Conservation (phyloP, 139 green algal genomes). For the Chlorella sorokiniana region DNA sequence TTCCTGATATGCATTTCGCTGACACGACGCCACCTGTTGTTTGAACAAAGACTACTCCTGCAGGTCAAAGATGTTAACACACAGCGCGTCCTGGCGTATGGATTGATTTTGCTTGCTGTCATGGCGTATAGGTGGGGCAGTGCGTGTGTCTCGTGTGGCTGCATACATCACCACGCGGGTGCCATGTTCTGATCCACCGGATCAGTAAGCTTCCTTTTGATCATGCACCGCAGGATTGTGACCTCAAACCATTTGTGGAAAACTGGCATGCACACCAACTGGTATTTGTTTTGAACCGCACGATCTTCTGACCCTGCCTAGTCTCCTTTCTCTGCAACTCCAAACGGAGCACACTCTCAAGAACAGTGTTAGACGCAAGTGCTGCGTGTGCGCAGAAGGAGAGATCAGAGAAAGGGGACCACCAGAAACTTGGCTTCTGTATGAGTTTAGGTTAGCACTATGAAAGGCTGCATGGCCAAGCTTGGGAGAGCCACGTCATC, state of each 20-base stretch:
- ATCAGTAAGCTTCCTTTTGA: background rate
- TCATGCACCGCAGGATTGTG: background rate
- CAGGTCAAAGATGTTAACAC: conserved; percentile 10
- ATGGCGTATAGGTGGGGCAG: background rate
- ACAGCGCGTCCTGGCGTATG: conserved; percentile 23
- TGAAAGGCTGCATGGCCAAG: too few species aligned
- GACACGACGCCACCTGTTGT: background rate
- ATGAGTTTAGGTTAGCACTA: too few species aligned
- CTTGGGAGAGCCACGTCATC: too few species aligned
- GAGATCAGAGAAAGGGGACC: too few species aligned
- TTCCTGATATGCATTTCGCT: background rate
- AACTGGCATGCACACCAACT: conserved; percentile 9
- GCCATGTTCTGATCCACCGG: background rate
- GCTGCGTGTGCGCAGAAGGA: too few species aligned
- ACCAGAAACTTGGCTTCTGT: too few species aligned
- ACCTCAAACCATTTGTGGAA: conserved; percentile 35
- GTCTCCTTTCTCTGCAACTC: background rate
- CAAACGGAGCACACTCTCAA: background rate
- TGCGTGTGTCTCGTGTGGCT: background rate
- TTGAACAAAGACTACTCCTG: background rate
- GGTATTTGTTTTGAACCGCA: conserved; percentile 17
- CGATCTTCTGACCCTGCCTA: background rate
- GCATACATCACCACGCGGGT: background rate
- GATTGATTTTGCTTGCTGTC: background rate
- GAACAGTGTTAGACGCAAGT: background rate